phyloP scores from a whole-genome alignment of 1,139 yeast genomes.

The Meyerozyma sp. region DNA sequence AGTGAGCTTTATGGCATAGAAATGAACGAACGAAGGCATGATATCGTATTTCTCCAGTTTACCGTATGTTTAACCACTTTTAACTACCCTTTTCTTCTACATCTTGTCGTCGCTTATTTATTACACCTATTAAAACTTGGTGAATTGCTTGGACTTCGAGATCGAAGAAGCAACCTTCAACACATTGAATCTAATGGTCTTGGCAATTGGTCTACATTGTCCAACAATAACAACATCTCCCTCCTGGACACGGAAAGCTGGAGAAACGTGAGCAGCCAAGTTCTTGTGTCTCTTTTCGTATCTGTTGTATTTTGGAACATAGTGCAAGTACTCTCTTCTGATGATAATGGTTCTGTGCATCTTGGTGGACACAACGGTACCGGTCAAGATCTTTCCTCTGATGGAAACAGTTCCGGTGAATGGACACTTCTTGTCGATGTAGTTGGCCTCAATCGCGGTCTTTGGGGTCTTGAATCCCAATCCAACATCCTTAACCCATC shows the following conservation, averaged over 20 bases:
- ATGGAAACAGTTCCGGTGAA: slow-evolving; percentile 94
- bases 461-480: slow-evolving; percentile 99
- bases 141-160: slow-evolving; percentile 90
- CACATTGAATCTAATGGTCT: slow-evolving; percentile 99
- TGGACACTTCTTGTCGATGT: slow-evolving; percentile 99
- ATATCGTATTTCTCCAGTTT: too few relatives aligned
- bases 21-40: too few relatives aligned
- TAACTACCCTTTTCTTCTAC: too few relatives aligned
- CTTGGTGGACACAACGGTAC: slow-evolving; percentile 99
- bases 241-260: slow-evolving; percentile 99
- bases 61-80: too few relatives aligned
- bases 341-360: slow-evolving; percentile 99
- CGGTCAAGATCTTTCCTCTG: slow-evolving; percentile 99
- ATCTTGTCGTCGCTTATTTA: not conserved
- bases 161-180: slow-evolving; percentile 89
- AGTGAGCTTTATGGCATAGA: too few relatives aligned
- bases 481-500: slow-evolving; percentile 99
- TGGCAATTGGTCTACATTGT: slow-evolving; percentile 99
- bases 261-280: slow-evolving; percentile 99
- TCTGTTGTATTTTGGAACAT: slow-evolving; percentile 99
- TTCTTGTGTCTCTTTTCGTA: slow-evolving; percentile 99
- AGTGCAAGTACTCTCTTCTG: slow-evolving; percentile 99
- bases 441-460: slow-evolving; percentile 96
- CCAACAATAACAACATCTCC: slow-evolving; percentile 99
- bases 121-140: slow-evolving; percentile 69